Percentiles rank a stretch among this genome's conserved stretches.
Conservation (phyloP, 768 basidiomycete species). For the Tephrocybe rancida region DNA sequence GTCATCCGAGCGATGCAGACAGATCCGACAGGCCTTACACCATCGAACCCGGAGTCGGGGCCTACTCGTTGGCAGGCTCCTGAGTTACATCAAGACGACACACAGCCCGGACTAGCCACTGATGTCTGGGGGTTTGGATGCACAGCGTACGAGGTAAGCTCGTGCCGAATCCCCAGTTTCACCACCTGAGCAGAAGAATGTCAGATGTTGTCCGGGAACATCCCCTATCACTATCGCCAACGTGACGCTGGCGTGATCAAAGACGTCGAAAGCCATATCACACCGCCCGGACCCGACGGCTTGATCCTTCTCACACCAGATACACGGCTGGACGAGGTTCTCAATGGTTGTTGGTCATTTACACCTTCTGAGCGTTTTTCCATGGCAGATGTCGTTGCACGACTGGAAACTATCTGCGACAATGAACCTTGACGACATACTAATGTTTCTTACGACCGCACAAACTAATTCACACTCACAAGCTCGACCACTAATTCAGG, state of each 20-base stretch:
- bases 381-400: slow-evolving; percentile 8
- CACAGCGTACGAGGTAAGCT: slow-evolving; percentile 34
- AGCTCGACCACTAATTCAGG: too few relatives aligned
- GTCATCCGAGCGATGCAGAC: slow-evolving; percentile 30
- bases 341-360: slow-evolving; percentile 16
- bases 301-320: background rate
- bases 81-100: slow-evolving; percentile 33
- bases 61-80: slow-evolving; percentile 37
- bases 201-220: slow-evolving; percentile 13
- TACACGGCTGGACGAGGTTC: background rate
- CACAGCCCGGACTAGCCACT: slow-evolving; percentile 22
- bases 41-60: slow-evolving; percentile 29
- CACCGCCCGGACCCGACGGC: slow-evolving; percentile 13
- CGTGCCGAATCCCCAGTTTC: background rate
- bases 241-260: slow-evolving; percentile 16
- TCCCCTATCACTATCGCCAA: slow-evolving; percentile 14
- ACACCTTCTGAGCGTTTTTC: slow-evolving; percentile 2
- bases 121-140: slow-evolving; percentile 40
- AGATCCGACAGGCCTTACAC: slow-evolving; percentile 28
- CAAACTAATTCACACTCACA: too few relatives aligned
- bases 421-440: too few relatives aligned
- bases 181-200: background rate
- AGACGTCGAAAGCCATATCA: slow-evolving; percentile 10
- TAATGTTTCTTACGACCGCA: too few relatives aligned
- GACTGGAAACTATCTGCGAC: background rate